Conservation (phyloP, 768 basidiomycete species). For the Agaricus blazei region DNA sequence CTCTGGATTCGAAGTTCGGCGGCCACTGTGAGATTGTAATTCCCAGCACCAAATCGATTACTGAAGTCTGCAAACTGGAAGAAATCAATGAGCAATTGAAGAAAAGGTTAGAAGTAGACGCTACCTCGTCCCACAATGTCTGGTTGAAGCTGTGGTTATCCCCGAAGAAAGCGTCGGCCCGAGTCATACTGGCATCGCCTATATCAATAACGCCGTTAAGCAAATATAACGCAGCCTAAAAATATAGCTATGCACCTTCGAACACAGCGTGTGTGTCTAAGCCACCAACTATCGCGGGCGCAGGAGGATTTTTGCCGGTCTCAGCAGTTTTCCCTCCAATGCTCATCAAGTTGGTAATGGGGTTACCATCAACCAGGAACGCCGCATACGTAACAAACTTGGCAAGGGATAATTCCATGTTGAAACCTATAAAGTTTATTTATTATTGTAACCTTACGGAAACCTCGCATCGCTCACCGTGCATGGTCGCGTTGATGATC, state of each 20-base stretch:
- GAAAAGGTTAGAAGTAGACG: background rate
- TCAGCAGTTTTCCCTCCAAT: constrained; percentile 13
- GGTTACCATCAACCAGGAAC: constrained; percentile 14
- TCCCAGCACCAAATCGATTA: constrained; percentile 15
- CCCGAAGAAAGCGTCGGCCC: constrained; percentile 15
- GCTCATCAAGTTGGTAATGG: constrained; percentile 13
- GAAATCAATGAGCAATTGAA: background rate
- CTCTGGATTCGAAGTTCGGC: constrained; percentile 13
- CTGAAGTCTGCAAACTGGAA: constrained; percentile 13
- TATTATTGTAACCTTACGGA: no score
- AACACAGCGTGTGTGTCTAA: constrained; percentile 14
- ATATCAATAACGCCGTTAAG: background rate
- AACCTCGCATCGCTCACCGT: background rate
- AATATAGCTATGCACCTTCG: constrained; percentile 8
- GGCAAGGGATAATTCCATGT: constrained; percentile 13
- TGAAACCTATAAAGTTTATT: constrained; percentile 9
- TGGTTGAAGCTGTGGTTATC: constrained; percentile 19
- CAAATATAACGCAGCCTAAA: background rate
- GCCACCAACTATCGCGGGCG: constrained; percentile 14
- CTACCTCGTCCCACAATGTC: constrained; percentile 16
- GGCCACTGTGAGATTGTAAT: constrained; percentile 15
- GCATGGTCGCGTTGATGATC: constrained; percentile 10
- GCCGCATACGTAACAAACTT: constrained; percentile 16
- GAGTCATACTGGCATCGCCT: constrained; percentile 14
- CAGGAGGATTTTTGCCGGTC: constrained; percentile 12